Base-by-base conservation (phyloP, 2,329 filamentous ascomycete genomes). In the Cordyceps fumosorosea region DNA sequence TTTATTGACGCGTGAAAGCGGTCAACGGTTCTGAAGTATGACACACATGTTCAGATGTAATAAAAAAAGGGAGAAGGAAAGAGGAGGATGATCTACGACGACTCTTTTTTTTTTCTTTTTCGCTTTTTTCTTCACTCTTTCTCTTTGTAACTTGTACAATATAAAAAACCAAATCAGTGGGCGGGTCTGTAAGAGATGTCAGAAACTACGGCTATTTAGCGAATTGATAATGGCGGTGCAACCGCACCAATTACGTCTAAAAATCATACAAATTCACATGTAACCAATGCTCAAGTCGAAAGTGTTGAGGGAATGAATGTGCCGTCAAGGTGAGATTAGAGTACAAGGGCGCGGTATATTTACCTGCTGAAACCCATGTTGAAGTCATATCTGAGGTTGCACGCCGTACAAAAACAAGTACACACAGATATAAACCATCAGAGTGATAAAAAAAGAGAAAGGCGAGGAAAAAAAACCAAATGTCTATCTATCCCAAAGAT, bases 1-100 rank as follows among this genome's bases (percentile, higher is more conserved):
- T 97, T 98, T 73, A 81, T 97, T 67, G 88, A 90, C 73, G 87
- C 86, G 64, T 91, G 80, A 75, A 22, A 45, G 18, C n/a, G 42
- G 16, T 16, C 6, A 14, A 29, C 29, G 8, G 1, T 6, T 7
- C 29, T 29, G 29, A 29, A 29, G 29, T 5, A 29, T 29, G 29
- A 29, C 29, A 29, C 29, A n/a, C 14, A n/a, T 18, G 16, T 8
- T 44, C 40, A 47, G 14, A 32, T 60, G 47, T 22, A 45, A 44
- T 16, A 20, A 7, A 45, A 3, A 34, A 29, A 29, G 5, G 29
- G 29, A 47, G 26, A 34, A 34, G 29, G 12, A 40, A 32, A 32
- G 26, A 58, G 18, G 34, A 7, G 22, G 51, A 37, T 34, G 10
- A 34, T 24, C 7, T 12, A 29, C 12, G 20, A 53, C 34, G 26